Base-by-base conservation (phyloP, 2,329 filamentous ascomycete species). In the Alternaria sp. region DNA sequence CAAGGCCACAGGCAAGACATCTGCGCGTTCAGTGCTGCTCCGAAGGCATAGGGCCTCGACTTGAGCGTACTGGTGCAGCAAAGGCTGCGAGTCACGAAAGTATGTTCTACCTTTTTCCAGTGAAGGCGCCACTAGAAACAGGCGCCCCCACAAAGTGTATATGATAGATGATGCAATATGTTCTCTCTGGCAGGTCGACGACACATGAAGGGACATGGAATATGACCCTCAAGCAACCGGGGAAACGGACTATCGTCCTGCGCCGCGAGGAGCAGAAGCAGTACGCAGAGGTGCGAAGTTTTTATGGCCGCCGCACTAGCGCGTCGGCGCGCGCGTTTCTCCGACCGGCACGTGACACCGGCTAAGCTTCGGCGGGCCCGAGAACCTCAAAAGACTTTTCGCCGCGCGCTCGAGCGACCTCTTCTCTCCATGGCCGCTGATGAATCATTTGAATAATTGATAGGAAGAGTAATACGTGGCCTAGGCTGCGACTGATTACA, bases 191-290 rank as follows among this genome's bases (percentile, higher is more conserved):
- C 90, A 88, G 89, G 88, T 87, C 88, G 91, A 87, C 89, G 91
- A 94, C 91, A 90, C 91, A 89, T 89, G 82, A 69, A 71, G 57
- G 57, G 79, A 83, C 84, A 86, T 82, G 80, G 84, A 79, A 21
- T 75, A 75, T 61, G 71, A 78, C 78, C 84, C 84, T 65, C 87
- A 90, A 91, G 91, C 90, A 94, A 94, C 90, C 92, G 89, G 90
- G 90, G 88, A 87, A 87, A 87, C 84, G 82, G 70, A 83, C 87
- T 90, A 86, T 88, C 90, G 88, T 76, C 73, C 75, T 73, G 89
- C 89, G 90, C 91, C 91, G 91, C 91, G 94, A 90, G 85, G 92
- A 86, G 88, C 83, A 83, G 85, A 87, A 88, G 82, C 78, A 47
- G 61, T 67, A 30, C 61, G 15, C 55, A 66, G 61, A 49, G 23